A percentile compares a stretch with the other conserved stretches of the same genome.
Evolutionary conservation across 2,329 filamentous ascomycete genomes (phyloP).

Genomic region (Dactylellina haptotyla): DNA sequence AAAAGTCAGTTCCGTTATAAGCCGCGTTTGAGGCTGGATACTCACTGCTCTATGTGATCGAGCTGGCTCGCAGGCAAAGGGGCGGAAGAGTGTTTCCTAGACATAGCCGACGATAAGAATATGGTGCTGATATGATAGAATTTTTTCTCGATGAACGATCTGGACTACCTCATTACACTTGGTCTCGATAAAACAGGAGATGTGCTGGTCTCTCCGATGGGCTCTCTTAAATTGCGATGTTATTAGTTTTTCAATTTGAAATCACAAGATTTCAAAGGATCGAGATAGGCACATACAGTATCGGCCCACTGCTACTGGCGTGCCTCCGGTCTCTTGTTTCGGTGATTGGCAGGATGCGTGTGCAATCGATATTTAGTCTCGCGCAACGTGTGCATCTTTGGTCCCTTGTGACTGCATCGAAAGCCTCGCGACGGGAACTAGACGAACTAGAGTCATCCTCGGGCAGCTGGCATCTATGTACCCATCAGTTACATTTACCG

Average conservation of each 20-base stretch:
- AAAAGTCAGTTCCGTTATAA: background rate
- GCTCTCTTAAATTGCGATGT: conserved; percentile 15
- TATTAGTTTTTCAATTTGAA: background rate
- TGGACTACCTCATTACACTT: conserved; percentile 26
- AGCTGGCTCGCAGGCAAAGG: conserved; percentile 21
- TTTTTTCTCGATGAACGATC: background rate
- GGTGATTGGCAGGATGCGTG: conserved; percentile 56
- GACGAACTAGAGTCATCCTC: conserved; percentile 29
- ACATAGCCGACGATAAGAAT: conserved; percentile 1
- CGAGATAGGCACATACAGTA: conserved; percentile 13
- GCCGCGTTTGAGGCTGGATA: background rate
- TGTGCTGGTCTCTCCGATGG: conserved; percentile 18
- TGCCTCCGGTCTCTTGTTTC: conserved; percentile 50
- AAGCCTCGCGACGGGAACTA: conserved; percentile 11
- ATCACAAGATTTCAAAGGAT: background rate
- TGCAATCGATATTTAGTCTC: conserved; percentile 55
- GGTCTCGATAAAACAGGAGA: conserved; percentile 30
- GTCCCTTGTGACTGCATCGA: conserved; percentile 32
- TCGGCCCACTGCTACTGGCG: conserved; percentile 2
- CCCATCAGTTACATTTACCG: conserved; percentile 1
- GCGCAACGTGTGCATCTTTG: conserved; percentile 55
- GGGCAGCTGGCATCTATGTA: conserved; percentile 39
- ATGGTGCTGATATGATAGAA: background rate
- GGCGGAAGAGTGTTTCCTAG: conserved; percentile 30
- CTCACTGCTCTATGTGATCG: conserved; percentile 55